Conservation (phyloP, 2,329 filamentous ascomycete genomes). For the Neonectria magnoliae region DNA sequence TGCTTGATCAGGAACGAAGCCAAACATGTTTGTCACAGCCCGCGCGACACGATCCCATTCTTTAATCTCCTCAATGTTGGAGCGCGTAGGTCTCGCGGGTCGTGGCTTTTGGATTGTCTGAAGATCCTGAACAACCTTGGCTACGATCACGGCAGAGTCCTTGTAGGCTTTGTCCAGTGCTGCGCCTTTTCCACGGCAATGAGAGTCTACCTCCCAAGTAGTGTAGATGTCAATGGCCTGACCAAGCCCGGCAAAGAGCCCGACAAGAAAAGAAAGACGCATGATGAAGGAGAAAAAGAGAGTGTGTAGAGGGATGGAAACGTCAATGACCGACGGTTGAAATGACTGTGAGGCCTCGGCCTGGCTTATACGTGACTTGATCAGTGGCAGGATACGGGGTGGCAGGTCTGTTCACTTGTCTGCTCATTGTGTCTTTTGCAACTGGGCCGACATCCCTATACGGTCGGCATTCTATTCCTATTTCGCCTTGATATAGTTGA, state of each 20-base stretch:
- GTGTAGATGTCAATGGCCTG: neutral
- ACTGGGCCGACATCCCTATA: too few relatives aligned
- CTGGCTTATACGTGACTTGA: too few relatives aligned
- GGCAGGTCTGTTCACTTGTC: too few relatives aligned
- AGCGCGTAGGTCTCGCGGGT: neutral
- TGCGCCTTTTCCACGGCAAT: neutral
- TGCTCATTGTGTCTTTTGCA: too few relatives aligned
- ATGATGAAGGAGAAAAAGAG: neutral
- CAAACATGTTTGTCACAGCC: neutral
- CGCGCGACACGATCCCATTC: too few relatives aligned
- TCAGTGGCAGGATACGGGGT: too few relatives aligned
- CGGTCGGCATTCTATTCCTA: too few relatives aligned
- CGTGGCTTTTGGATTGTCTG: neutral
- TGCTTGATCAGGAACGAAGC: neutral
- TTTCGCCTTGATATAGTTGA: too few relatives aligned
- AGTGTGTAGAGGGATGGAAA: neutral
- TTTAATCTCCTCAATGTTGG: neutral
- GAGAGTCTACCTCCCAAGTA: neutral
- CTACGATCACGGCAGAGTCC: neutral
- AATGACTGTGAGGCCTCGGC: too few relatives aligned
- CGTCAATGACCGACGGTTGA: too few relatives aligned
- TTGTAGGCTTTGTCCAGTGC: neutral
- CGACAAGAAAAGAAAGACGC: neutral
- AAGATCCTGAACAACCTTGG: neutral
- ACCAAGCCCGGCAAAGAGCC: neutral